Percentiles rank a stretch among this genome's conserved stretches.
phyloP scores from a whole-genome alignment of 257 asterid species.

The Rubia yunnanensis region DNA sequence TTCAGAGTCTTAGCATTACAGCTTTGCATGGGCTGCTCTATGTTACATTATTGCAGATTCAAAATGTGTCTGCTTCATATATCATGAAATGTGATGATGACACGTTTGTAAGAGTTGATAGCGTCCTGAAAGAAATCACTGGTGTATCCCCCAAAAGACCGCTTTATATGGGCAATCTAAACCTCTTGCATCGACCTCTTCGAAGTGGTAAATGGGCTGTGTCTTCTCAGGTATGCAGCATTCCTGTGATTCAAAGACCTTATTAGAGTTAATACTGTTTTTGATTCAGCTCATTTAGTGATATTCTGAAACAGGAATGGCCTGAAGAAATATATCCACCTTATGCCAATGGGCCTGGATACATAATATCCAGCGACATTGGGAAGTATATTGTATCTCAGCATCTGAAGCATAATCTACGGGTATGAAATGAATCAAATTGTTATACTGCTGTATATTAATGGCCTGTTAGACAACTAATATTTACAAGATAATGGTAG shows the following conservation, averaged over 20 bases:
- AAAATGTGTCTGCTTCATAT: slow-evolving; percentile 62
- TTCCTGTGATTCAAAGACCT: background rate
- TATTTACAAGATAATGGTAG: background rate
- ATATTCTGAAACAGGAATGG: slow-evolving; percentile 65
- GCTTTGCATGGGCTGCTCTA: slow-evolving; percentile 15
- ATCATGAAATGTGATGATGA: slow-evolving; percentile 96
- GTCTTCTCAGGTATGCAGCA: slow-evolving; percentile 58
- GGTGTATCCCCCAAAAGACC: slow-evolving; percentile 41
- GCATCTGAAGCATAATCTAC: slow-evolving; percentile 46
- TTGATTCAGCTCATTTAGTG: background rate
- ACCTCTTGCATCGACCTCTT: slow-evolving; percentile 88
- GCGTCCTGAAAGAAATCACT: slow-evolving; percentile 61
- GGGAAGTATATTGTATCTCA: slow-evolving; percentile 63
- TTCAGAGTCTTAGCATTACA: slow-evolving; percentile 3
- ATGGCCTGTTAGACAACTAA: background rate
- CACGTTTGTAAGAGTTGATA: slow-evolving; percentile 73
- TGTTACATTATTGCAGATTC: slow-evolving; percentile 44
- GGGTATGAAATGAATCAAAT: slow-evolving; percentile 38
- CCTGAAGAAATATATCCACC: slow-evolving; percentile 95
- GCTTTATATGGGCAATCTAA: slow-evolving; percentile 88
- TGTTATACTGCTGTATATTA: background rate
- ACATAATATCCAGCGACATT: slow-evolving; percentile 78
- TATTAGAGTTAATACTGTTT: background rate
- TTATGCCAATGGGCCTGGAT: slow-evolving; percentile 97
- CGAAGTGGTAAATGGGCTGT: slow-evolving; percentile 98